These are phyloP conservation scores for Aspergillus quadrilineatus DNA, from an alignment of 2,329 filamentous ascomycete genomes.

Conservation along the genomic window DNA sequence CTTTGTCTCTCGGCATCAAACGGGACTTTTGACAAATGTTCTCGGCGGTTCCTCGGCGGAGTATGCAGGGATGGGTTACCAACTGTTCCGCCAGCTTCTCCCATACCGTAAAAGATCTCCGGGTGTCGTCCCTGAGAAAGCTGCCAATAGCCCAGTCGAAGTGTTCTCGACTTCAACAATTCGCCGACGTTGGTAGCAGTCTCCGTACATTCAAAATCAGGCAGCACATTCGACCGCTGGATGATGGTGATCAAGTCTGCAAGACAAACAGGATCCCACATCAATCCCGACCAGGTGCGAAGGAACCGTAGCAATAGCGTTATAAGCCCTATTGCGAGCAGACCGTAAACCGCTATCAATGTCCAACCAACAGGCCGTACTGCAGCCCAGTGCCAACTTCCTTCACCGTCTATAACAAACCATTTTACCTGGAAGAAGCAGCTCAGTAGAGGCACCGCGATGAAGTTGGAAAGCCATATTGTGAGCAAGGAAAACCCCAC, in stretches of 20 bases:
- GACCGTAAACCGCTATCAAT: conserved; percentile 69
- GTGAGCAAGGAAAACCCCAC: conserved; percentile 65
- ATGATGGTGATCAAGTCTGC: conserved; percentile 78
- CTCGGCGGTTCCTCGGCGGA: conserved; percentile 31
- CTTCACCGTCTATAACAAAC: conserved; percentile 58
- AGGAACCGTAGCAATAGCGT: conserved; percentile 66
- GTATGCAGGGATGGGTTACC: conserved; percentile 44
- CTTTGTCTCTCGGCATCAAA: conserved; percentile 41
- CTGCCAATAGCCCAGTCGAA: conserved; percentile 85
- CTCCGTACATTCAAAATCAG: conserved; percentile 70
- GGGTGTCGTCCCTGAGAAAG: conserved; percentile 57
- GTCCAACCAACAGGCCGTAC: conserved; percentile 78
- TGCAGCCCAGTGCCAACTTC: conserved; percentile 74
- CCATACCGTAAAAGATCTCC: conserved; percentile 76
- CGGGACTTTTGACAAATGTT: conserved; percentile 31
- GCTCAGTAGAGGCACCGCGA: conserved; percentile 78
- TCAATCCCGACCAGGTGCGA: conserved; percentile 67
- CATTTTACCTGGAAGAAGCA: conserved; percentile 69
- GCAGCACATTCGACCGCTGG: conserved; percentile 74
- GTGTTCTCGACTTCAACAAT: conserved; percentile 57
- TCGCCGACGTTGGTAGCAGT: conserved; percentile 50
- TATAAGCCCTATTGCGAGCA: conserved; percentile 60
- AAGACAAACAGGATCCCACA: conserved; percentile 81
- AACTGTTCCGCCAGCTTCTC: conserved; percentile 58
- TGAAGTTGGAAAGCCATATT: conserved; percentile 71